Base-by-base conservation (phyloP, 176 grass and related monocot genomes). In the Ampelocalamus luodianensis region DNA sequence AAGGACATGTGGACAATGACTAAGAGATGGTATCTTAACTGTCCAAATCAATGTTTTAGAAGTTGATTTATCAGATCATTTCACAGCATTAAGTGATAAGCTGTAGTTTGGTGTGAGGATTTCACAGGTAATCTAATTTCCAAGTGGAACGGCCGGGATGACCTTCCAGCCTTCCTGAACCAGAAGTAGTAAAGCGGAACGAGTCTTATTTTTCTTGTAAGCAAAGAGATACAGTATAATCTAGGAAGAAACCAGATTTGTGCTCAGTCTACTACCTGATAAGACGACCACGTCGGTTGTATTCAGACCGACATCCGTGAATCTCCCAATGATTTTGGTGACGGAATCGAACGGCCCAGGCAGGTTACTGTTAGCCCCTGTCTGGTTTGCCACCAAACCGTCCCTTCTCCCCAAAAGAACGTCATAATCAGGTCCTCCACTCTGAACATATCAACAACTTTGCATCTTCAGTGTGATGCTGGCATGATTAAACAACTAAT, bases 221-320 rank as follows among this genome's bases (percentile, higher is more conserved):
- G 18, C 18, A 55, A 55, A 61, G 10, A 50, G 4, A 26, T n/a
- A 10, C 58, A 29, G 60, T 29, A 32, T 26, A 29, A 63, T 32
- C 26, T 6, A 32, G 23, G 65, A 67, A 17, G 34, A 67, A 20
- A 8, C 51, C 46, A 6, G 8, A 34, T 76, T 48, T 39, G 27
- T 10, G 17, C 26, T 23, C 56, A 17, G 43, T 53, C 10, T 37
- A 16, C 6, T 78, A 92, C 89, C 94, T 63, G 96, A 95, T 29
- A 98, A 86, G 23, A 82, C 82, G 51, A 94, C 93, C 27, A 98
- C 91, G 72, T 98, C 96, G 6, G 74, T 91, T 24, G 58, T 89
- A 4, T 86, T 71, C 0, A 98, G 93, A 8, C 91, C 96, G 53
- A 98, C 93, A 32, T 34, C 65, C 5, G 0, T 71, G 67, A 95